Base-by-base conservation (phyloP, 139 green algal species). In the Auxenochlorella protothecoides region DNA sequence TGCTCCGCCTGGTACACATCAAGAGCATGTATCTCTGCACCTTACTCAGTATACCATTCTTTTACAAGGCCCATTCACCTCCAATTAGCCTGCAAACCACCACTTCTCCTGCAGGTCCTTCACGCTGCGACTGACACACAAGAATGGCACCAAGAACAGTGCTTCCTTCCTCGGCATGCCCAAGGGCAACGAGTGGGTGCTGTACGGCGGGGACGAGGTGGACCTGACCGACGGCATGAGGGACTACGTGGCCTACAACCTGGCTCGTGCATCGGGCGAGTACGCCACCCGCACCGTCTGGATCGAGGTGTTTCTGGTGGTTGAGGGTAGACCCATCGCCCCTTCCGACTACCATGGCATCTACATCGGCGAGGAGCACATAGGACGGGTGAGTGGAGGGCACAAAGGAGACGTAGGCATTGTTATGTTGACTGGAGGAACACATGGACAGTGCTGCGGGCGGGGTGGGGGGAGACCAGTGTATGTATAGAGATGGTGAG, bases 201-300 rank as follows among this genome's bases (percentile, higher is more conserved):
- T 88, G 63, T 77, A 78, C 15, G 68, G 73, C 54, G 73, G 62
- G 13, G 73, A 65, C 56, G 82, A 88, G 62, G 63, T 73, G 59
- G 82, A 87, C 57, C 15, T 68, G 3, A 85, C 76, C 9, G 63
- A 76, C 59, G 81, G 79, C 64, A 76, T 87, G 78, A 15, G 71
- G 51, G 84, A 85, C 59, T 84, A 72, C 3, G 14, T 85, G 53
- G 68, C 79, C 16, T 80, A 79, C 65, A 78, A 74, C 70, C 62
- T 88, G n/a, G 63, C 16, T 2, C 60, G 82, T 5, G 78, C 62
- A 52, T 74, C 70, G 8, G 82, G 78, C 6, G 63, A 15, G 14
- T 87, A 88, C 72, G 82, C 82, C 59, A 63, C 65, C 51, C 78
- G 69, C 14, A 85, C 78, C 3, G 59, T 76, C 15, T 86, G 74